Evolutionary conservation across 768 basidiomycete species (phyloP).

Genomic region (Rhodotorula babjevae): DNA sequence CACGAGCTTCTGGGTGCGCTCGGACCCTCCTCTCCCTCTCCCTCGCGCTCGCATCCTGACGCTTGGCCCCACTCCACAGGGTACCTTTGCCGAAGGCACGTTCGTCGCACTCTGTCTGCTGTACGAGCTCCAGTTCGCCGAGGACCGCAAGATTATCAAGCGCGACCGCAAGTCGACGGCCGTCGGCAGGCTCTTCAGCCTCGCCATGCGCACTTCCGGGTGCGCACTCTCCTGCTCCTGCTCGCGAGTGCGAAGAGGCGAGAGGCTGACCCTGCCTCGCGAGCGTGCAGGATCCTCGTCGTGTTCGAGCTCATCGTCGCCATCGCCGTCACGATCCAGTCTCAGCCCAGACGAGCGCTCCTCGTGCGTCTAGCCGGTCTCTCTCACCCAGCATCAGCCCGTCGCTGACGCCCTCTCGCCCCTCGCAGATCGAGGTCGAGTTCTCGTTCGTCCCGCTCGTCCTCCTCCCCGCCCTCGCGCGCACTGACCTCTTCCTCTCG

Average conservation of each 20-base stretch:
- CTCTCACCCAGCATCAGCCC: too few species aligned
- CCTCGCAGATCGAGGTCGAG: neutral
- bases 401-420: neutral
- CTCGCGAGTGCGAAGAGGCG: too few species aligned
- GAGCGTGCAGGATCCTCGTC: slow-evolving; percentile 8
- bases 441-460: neutral
- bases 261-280: too few species aligned
- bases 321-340: slow-evolving; percentile 10
- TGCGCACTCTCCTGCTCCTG: neutral
- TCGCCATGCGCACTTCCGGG: slow-evolving; percentile 23
- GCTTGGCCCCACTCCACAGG: neutral
- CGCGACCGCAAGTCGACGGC: neutral
- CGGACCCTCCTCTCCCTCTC: neutral
- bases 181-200: slow-evolving; percentile 9
- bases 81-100: slow-evolving; percentile 10
- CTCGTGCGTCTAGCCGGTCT: neutral
- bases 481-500: neutral
- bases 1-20: slow-evolving; percentile 3
- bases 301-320: slow-evolving; percentile 28
- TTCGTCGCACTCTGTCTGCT: slow-evolving; percentile 18
- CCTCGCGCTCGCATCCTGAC: neutral
- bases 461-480: neutral
- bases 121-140: slow-evolving; percentile 21
- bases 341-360: neutral
- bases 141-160: slow-evolving; percentile 12